Evolutionary conservation across 352 stramenopile genomes (phyloP), one percentile per base, ranked within the genome.

Genomic region (Globisporangium spiculum): DNA sequence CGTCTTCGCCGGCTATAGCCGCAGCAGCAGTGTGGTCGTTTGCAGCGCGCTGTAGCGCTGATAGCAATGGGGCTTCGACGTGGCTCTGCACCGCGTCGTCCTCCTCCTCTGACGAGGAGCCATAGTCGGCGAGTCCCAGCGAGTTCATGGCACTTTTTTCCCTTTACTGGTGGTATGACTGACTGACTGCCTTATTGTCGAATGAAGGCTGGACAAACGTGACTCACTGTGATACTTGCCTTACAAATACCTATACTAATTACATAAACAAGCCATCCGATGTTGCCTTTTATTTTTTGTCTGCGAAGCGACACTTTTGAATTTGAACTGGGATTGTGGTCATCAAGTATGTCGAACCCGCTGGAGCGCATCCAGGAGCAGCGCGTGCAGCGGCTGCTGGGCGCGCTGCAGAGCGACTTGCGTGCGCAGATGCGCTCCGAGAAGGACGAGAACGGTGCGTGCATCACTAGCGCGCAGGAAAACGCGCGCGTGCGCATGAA

Each of bases 331-430:
- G 16, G 18, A 20, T 18, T 32, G 30, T 46, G 38, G 12, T 46
- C 34, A 20, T 8, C 4, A 50, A 50, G 16, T 20, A 69, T 69
- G 65, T 27, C 55, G 53, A 90, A 84, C 59, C 74, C 82, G 54
- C 61, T 93, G n/a, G 86, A 91, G n/a, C 79, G 83, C 20, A 73
- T 92, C 30, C 75, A 74, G 24, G 80, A 91, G 68, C 80, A 89
- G 67, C 83, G 76, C 18, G 74, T 81, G 32, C 80, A 91, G 32
- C 78, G 83, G 66, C 67, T 93, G 5, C 63, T 93, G 65, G 70
- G 77, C 63, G 54, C 71, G 34, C 70, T 91, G 46, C 85, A 93
- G 72, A 84, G 77, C 55, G 81, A 89, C 58, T 61, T 93, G 41
- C 75, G 75, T 14, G 74, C 83, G 32, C 80, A 91, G 30, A 87